Evolutionary conservation across 148 eudicot species (phyloP), one percentile per base, ranked within the genome.

Genomic region (Beta vulgaris): DNA sequence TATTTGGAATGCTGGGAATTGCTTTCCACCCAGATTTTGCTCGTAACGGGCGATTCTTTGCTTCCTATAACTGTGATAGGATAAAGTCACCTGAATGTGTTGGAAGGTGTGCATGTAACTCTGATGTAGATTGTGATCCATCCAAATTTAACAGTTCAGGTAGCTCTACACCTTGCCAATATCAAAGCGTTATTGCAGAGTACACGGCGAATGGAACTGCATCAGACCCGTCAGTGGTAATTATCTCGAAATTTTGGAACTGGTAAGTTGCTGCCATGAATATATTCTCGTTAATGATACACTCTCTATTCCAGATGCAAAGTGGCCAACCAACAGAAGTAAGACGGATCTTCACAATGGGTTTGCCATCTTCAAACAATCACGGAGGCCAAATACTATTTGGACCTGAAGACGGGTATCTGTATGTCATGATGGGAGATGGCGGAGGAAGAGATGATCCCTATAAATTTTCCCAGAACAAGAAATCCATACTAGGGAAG

Each of bases 41-140:
- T 4, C 46, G 72, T 1, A 95, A 95, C 58, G 97, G 98, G 3
- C 85, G 98, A 16, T 90, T 95, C 73, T 95, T 95, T 28, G 93
- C 97, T 34, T 95, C 97, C 0, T 95, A 85, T 76, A 95, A 92
- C 59, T 92, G 96, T 43, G 98, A 95, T 46, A 77, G 87, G 54
- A 82, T 80, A 44, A 92, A 84, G 57, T 81, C 90, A 5, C 89
- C 97, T 2, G 82, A 76, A 18, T 95, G 97, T 76, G 76, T 85
- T 51, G 97, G 93, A 78, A 89, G 96, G 74, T 95, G 98, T 76
- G 89, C 96, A 12, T 95, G 98, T 77, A 95, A 95, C 51, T 90
- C 97, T 2, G 97, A 92, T 55, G 96, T 90, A 43, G 79, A 81
- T 29, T 95, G 98, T 82, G 98, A 95, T 48, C 97, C 97, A 8